Base-by-base conservation (phyloP, 1,139 yeast species). In the Yamadazyma oceani region DNA sequence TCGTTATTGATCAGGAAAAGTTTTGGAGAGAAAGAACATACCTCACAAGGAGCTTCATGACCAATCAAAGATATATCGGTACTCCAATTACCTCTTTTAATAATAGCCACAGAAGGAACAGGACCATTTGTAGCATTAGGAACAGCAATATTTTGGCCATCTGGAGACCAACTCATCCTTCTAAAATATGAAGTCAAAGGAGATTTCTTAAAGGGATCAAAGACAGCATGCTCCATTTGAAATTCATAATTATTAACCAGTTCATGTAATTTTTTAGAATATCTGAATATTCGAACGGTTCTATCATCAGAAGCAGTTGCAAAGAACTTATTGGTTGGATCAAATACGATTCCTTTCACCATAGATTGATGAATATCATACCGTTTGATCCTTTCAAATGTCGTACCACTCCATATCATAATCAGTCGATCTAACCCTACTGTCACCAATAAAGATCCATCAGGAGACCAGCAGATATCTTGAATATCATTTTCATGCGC, bases 41-140 rank as follows among this genome's bases (percentile, higher is more conserved):
- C 97, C 59, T 94, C 98, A 48, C 96, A 87, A 0, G 99, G 97
- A 1, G 95, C 89, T 49, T 90, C 96, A 55, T 92, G 98, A 1
- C 98, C 99, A 34, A 94, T 85, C 33, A 92, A 72, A 40, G 94
- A 83, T 35, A 90, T 75, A 44, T 87, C 95, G 9, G 89, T 74
- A 34, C 84, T 90, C 99, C 99, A 94, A 37, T 76, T 83, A 19
- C 97, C 98, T 62, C 98, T 73, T 48, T 85, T 85, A 21, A 92
- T 81, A 25, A 92, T 79, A 0, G 90, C 92, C 5, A 89, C 92
- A 0, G 96, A 82, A 1, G 96, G 80, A 0, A 92, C 94, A 0
- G 97, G 97, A 0, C 97, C 97, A 59, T 94, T 92, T 8, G 95
- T 88, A 2, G 98, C 97, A 60, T 92, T 94, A 0, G 98, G 96